phyloP scores from a whole-genome alignment of 257 asterid species.

The Solanum acaule region DNA sequence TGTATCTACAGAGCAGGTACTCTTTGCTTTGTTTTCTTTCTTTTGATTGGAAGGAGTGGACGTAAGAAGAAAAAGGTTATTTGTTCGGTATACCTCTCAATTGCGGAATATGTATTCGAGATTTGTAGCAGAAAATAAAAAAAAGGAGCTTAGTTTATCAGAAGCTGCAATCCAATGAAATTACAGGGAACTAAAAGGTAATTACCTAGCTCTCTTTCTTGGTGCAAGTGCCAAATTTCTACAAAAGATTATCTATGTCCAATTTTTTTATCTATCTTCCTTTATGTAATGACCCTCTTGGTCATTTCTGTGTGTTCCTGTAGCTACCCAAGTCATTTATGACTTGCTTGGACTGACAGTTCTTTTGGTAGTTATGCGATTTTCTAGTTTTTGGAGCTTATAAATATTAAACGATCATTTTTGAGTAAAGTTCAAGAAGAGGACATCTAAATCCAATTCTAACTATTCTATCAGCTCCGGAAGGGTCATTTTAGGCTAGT shows the following conservation, averaged over 20 bases:
- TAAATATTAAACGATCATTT: no score
- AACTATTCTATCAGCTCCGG: neutral
- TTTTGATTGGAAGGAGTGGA: neutral
- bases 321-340: neutral
- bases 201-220: neutral
- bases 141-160: neutral
- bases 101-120: neutral
- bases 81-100: neutral
- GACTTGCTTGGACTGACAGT: no score
- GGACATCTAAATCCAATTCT: no score
- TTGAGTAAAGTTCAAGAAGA: no score
- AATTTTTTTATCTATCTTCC: neutral
- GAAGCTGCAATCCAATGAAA: neutral
- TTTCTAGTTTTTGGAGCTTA: no score
- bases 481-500: neutral
- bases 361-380: no score
- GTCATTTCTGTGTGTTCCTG: no score
- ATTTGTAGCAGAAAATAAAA: neutral
- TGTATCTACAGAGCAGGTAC: neutral
- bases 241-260: neutral
- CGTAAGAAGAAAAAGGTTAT: neutral
- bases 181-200: neutral
- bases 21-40: neutral
- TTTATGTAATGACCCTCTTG: no score
- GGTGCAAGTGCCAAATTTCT: neutral